Conservation (phyloP, 2,329 filamentous ascomycete species). For the Fusarium sp. region DNA sequence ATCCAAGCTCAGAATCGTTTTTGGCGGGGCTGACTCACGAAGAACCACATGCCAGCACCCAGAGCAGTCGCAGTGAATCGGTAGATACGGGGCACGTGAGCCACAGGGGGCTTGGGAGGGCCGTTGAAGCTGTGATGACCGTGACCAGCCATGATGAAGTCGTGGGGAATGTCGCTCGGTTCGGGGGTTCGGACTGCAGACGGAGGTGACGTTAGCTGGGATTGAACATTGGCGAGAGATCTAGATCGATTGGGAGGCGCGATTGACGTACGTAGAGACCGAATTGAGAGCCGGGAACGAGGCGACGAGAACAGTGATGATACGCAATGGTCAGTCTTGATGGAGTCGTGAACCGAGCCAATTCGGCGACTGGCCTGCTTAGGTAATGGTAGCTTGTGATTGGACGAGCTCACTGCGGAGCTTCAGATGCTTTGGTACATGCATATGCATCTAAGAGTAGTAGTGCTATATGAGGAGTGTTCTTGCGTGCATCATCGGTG, state of each 20-base stretch:
- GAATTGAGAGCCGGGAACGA: slow-evolving; percentile 37
- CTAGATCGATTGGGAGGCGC: rapidly evolving
- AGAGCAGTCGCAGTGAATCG: slow-evolving; percentile 86
- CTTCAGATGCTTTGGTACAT: background rate
- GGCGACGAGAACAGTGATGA: slow-evolving; percentile 27
- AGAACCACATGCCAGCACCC: slow-evolving; percentile 99
- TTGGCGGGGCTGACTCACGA: slow-evolving; percentile 68
- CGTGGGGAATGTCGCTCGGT: slow-evolving; percentile 22
- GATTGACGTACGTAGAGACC: slow-evolving; percentile 38
- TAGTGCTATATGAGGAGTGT: background rate
- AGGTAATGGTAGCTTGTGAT: slow-evolving; percentile 39
- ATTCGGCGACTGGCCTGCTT: slow-evolving; percentile 36
- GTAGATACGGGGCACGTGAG: slow-evolving; percentile 73
- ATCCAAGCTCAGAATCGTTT: background rate
- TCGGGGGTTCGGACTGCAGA: slow-evolving; percentile 15
- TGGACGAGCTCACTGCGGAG: background rate
- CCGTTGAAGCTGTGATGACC: slow-evolving; percentile 47
- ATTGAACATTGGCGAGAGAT: background rate
- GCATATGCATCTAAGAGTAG: background rate
- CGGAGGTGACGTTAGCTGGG: slow-evolving; percentile 2
- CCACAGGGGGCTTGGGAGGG: slow-evolving; percentile 56
- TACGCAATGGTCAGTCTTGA: slow-evolving; percentile 31
- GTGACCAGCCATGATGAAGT: slow-evolving; percentile 43
- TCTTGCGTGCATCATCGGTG: slow-evolving; percentile 27
- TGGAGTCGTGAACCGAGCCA: slow-evolving; percentile 39